Evolutionary conservation across 2,329 filamentous ascomycete species (phyloP), one percentile per base, ranked within the genome.

Genomic region (Verticillium klebahnii): DNA sequence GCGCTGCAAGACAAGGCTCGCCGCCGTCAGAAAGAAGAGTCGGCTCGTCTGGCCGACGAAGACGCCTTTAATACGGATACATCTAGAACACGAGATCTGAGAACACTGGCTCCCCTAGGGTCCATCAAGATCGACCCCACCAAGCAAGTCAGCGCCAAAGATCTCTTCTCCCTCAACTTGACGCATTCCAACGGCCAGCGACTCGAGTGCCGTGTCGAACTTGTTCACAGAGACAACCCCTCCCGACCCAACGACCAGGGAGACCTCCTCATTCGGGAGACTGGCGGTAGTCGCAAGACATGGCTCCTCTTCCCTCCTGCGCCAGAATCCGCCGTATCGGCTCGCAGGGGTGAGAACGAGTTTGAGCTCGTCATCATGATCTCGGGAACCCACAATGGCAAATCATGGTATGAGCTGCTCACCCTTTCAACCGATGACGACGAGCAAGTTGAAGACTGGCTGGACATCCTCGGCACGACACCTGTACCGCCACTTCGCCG

Each of bases 281-380:
- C 93, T n/a, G 92, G 93, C 55, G 84, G 86, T 59, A 83, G 84
- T 6, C 87, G 89, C 15, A 86, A 87, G 60, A 79, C 81, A 32
- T 98, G 92, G 87, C 83, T 99, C 5, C 82, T 99, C 0, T 97
- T 99, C 70, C 90, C 93, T n/a, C 94, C 95, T 1, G 82, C 97
- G n/a, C 82, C 88, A 19, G 82, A 86, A 65, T 81, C 83, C 39
- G 83, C 86, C 63, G 83, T 96, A 23, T 98, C 95, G 14, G 92
- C 93, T 58, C 88, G 94, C 45, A 87, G 83, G 63, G 93, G 93
- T 14, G 88, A 93, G 40, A 73, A 78, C 40, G 81, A 84, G 59
- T 84, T 86, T 32, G 89, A 96, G 67, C 83, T 98, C 64, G 83
- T 97, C 9, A 79, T 96, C 63, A 97, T 98, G 93, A 83, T 97